Conservation (phyloP, 352 stramenopile species). For the Pythium apleroticum region DNA sequence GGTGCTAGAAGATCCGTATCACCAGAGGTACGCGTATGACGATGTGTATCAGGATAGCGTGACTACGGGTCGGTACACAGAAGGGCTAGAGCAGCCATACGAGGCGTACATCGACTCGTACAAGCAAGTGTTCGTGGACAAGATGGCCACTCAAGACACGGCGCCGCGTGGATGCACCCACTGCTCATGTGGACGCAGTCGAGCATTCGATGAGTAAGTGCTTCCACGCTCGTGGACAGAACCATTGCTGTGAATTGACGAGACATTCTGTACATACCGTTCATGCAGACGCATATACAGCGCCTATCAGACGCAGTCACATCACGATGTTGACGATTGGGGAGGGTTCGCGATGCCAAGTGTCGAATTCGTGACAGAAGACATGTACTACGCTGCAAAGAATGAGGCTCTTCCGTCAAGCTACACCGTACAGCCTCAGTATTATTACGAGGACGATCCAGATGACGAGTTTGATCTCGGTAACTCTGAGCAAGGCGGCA, state of each 20-base stretch:
- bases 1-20: neutral
- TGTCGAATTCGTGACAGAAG: neutral
- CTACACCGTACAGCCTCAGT: too few relatives aligned
- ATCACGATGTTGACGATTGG: neutral
- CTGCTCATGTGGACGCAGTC: neutral
- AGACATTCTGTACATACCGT: too few relatives aligned
- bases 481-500: neutral
- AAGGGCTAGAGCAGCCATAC: neutral
- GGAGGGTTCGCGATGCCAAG: neutral
- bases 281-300: too few relatives aligned
- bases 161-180: constrained; percentile 1
- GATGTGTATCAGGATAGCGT: neutral
- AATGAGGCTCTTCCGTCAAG: neutral
- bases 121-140: neutral
- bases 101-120: neutral
- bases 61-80: neutral
- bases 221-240: too few relatives aligned
- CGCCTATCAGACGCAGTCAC: neutral
- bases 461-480: neutral
- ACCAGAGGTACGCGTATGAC: neutral
- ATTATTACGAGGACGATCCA: neutral
- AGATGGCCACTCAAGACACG: neutral
- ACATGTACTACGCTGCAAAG: neutral
- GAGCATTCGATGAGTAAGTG: neutral
- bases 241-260: too few relatives aligned